Percentiles rank a stretch among this genome's conserved stretches.
These are phyloP conservation scores for Colletotrichum ledebouriae DNA, from an alignment of 2,329 filamentous ascomycete species.

Conservation along the genomic window DNA sequence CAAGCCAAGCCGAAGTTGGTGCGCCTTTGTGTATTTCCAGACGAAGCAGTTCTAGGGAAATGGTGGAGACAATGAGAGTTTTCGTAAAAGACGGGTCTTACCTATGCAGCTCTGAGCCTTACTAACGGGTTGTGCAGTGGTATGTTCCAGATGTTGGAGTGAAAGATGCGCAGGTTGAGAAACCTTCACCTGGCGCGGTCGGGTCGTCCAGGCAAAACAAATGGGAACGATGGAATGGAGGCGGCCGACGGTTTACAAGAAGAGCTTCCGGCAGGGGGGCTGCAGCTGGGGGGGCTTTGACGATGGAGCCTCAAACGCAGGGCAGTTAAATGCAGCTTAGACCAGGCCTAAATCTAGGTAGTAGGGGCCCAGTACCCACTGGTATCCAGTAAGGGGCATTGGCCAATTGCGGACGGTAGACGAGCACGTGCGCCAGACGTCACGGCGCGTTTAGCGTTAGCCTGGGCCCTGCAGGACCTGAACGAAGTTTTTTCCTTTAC, in stretches of 20 bases:
- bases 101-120: slow-evolving; percentile 27
- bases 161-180: slow-evolving; percentile 13
- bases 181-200: slow-evolving; percentile 36
- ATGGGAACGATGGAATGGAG: slow-evolving; percentile 35
- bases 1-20: slow-evolving; percentile 10
- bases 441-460: slow-evolving; percentile 22
- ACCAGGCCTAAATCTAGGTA: slow-evolving; percentile 23
- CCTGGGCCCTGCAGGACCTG: neutral
- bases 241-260: slow-evolving; percentile 40
- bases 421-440: slow-evolving; percentile 39
- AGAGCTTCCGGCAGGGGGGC: slow-evolving; percentile 37
- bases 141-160: slow-evolving; percentile 25
- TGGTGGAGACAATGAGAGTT: slow-evolving; percentile 25
- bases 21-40: neutral
- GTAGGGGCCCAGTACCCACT: slow-evolving; percentile 27
- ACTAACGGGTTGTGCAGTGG: slow-evolving; percentile 13
- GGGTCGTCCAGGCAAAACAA: slow-evolving; percentile 37
- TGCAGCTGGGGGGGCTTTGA: slow-evolving; percentile 13
- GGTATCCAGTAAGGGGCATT: slow-evolving; percentile 36
- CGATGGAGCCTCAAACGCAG: slow-evolving; percentile 23
- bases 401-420: slow-evolving; percentile 34
- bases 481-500: slow-evolving; percentile 19
- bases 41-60: slow-evolving; percentile 1
- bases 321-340: slow-evolving; percentile 26
- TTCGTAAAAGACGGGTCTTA: slow-evolving; percentile 21